Base-by-base conservation (phyloP, 2,329 filamentous ascomycete genomes). In the Fusarium pseudocircinatum region DNA sequence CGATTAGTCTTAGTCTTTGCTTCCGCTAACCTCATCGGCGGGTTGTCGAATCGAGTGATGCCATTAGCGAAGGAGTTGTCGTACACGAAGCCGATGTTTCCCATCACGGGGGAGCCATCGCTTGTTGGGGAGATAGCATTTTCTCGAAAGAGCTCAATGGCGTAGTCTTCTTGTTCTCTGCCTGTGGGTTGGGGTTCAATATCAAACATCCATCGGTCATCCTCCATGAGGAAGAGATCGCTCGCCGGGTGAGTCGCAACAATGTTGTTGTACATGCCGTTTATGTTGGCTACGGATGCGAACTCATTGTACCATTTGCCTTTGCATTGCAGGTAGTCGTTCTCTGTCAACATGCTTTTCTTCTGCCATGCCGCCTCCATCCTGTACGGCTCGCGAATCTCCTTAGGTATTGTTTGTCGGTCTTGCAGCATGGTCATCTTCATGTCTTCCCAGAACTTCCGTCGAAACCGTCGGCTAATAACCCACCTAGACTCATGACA, bases 401-500 rank as follows among this genome's bases (percentile, higher is more conserved):
- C 14, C 10, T 4, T 2, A 4, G 32, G 12, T 14, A 11, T 10
- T 7, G 24, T 6, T 10, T 37, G 8, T 15, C 18, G 7, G 24
- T 42, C 22, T 14, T 26, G 7, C 5, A 24, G 13, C 14, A 60
- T 11, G 12, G 10, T 12, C 10, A 8, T 6, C n/a, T 16, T 54
- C 4, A 44, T 8, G 11, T 5, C 7, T 22, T 13, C 18, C 59
- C 59, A 61, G 16, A 37, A 11, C 6, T n/a, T 28, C 7, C 14
- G n/a, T 22, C 20, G n/a, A 36, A 63, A 63, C 2, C 26, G 30
- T 18, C 26, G 40, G 32, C 6, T 20, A 1, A 63, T 50, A 7
- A 60, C 36, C 18, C 37, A 12, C 24, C 61, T 30, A 28, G 61
- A 63, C 20, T 63, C 61, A 15, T 1, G 6, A 24, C 61, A 63